These are phyloP conservation scores for Trichophyton equinum DNA, from an alignment of 2,329 filamentous ascomycete species.

Conservation along the genomic window DNA sequence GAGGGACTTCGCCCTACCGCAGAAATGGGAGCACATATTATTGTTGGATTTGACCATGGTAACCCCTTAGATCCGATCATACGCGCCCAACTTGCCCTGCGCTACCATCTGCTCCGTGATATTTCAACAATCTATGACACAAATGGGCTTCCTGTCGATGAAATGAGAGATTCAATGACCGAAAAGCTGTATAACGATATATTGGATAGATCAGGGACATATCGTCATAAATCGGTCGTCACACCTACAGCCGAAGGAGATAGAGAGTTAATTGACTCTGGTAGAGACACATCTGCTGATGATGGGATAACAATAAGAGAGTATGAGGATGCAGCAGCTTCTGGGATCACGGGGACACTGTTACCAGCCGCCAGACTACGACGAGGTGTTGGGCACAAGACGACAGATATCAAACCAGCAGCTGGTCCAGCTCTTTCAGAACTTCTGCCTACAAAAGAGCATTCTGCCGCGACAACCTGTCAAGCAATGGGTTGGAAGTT, in stretches of 20 bases:
- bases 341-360: constrained; percentile 38
- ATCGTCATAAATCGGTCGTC: constrained; percentile 63
- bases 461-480: constrained; percentile 64
- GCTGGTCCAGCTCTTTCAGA: constrained; percentile 38
- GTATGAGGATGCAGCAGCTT: constrained; percentile 56
- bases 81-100: constrained; percentile 74
- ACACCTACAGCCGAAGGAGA: constrained; percentile 69
- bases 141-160: constrained; percentile 53
- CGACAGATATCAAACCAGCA: constrained; percentile 41
- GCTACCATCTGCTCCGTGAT: constrained; percentile 68
- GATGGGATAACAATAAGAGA: constrained; percentile 59
- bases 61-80: constrained; percentile 89
- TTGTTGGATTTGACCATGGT: constrained; percentile 90
- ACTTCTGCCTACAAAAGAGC: constrained; percentile 54
- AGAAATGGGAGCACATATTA: constrained; percentile 96
- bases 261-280: constrained; percentile 65
- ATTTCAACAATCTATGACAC: constrained; percentile 79
- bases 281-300: constrained; percentile 62
- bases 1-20: constrained; percentile 58
- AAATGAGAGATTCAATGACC: constrained; percentile 64
- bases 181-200: constrained; percentile 93
- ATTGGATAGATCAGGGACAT: constrained; percentile 78
- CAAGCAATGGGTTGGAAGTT: constrained; percentile 72
- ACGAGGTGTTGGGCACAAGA: constrained; percentile 33
- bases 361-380: constrained; percentile 33